These are phyloP conservation scores for Pontederia crassipes DNA, from an alignment of 176 grass and related monocot species.

Conservation along the genomic window DNA sequence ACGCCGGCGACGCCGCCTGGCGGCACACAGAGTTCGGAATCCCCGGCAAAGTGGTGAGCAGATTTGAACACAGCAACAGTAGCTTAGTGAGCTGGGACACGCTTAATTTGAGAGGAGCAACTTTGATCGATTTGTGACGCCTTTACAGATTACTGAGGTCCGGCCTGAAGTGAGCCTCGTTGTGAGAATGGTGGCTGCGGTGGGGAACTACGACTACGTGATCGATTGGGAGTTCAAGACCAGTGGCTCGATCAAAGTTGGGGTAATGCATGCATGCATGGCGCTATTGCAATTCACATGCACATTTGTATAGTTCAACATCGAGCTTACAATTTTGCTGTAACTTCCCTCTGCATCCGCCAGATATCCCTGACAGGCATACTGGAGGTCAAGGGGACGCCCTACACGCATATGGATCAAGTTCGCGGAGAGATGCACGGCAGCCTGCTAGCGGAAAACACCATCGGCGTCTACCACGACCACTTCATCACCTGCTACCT, in stretches of 20 bases:
- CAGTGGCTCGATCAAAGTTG: constrained; percentile 50
- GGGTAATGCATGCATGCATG: constrained; percentile 19
- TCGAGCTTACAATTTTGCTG: background rate
- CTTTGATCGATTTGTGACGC: too few relatives aligned
- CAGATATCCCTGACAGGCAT: constrained; percentile 58
- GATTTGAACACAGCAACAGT: background rate
- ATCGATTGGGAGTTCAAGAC: constrained; percentile 92
- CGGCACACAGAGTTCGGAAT: constrained; percentile 64
- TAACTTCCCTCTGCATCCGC: background rate
- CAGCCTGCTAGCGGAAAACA: constrained; percentile 52
- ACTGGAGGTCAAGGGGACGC: constrained; percentile 44
- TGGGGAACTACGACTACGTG: constrained; percentile 80
- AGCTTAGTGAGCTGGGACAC: background rate
- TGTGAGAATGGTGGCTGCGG: constrained; percentile 54
- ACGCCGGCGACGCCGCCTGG: constrained; percentile 59
- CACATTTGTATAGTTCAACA: background rate
- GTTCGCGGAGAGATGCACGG: constrained; percentile 34
- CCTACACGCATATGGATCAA: constrained; percentile 42
- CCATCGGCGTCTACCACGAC: constrained; percentile 78
- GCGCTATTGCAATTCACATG: background rate
- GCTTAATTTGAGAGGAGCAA: background rate
- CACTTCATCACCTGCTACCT: constrained; percentile 71
- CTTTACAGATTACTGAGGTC: constrained; percentile 54
- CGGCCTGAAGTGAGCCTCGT: constrained; percentile 66
- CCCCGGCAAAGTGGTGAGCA: constrained; percentile 35